Conservation (phyloP, 345 rosid genomes). For the Bretschneidera sinensis region DNA sequence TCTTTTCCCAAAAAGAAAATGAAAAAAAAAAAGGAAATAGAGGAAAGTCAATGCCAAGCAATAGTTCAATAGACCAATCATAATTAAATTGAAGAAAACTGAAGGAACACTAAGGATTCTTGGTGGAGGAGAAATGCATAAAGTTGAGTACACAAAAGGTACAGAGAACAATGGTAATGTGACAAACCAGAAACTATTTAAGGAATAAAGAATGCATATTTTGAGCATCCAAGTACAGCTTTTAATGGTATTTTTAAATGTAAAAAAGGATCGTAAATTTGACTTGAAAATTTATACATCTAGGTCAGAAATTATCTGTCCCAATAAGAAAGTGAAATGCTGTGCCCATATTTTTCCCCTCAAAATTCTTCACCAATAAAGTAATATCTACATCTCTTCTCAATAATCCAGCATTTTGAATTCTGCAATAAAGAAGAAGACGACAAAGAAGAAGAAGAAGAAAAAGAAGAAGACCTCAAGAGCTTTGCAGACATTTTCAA, state of each 20-base stretch:
- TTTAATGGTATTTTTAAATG: no score
- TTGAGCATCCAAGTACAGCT: constrained; percentile 2
- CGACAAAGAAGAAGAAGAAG: no score
- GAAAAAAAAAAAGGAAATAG: no score
- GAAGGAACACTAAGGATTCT: not conserved
- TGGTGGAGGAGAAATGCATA: constrained; percentile 4
- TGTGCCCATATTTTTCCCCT: not conserved
- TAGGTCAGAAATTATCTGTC: not conserved
- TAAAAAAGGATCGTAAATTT: not conserved
- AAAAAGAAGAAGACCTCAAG: constrained; percentile 68
- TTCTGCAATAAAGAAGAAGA: constrained; percentile 8
- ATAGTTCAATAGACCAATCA: constrained; percentile 1
- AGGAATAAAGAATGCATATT: constrained; percentile 6
- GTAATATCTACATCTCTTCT: not conserved
- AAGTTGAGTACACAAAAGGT: no score
- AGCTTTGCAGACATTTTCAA: constrained; percentile 79
- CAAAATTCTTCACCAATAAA: not conserved
- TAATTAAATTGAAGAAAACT: constrained; percentile 3
- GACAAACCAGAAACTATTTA: no score
- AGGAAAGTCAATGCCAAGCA: constrained; percentile 11
- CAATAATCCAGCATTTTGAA: constrained; percentile 20
- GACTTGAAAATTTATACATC: no score
- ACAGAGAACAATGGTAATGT: no score
- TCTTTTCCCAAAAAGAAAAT: no score
- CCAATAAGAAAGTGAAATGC: not conserved